Conservation (phyloP, 306 rosid genomes). For the Vachellia collinsii region DNA sequence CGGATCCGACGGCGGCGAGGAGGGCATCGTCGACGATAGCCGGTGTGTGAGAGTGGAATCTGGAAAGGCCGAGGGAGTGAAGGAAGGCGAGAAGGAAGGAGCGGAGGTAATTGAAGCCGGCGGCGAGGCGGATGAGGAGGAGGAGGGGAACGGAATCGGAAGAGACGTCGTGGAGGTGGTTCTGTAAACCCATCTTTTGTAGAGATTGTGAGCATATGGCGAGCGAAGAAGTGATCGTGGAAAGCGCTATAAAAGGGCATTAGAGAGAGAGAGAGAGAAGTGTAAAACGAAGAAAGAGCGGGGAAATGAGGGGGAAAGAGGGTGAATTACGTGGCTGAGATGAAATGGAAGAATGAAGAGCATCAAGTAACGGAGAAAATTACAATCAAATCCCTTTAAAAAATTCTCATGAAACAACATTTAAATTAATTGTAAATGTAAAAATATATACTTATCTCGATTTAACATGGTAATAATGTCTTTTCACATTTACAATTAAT, state of each 20-base stretch:
- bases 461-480: too few relatives aligned
- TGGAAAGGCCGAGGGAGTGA: constrained; percentile 53
- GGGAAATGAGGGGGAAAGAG: too few relatives aligned
- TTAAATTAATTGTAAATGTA: too few relatives aligned
- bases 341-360: too few relatives aligned
- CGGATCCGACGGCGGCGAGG: constrained; percentile 60
- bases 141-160: constrained; percentile 82
- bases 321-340: too few relatives aligned
- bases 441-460: too few relatives aligned
- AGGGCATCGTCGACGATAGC: constrained; percentile 46
- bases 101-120: constrained; percentile 60
- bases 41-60: constrained; percentile 35
- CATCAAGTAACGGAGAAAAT: too few relatives aligned
- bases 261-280: neutral
- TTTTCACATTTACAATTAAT: too few relatives aligned
- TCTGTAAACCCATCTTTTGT: constrained; percentile 70
- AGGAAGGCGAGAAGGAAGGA: constrained; percentile 49
- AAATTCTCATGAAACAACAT: too few relatives aligned
- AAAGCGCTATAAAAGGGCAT: constrained; percentile 8
- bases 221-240: constrained; percentile 16
- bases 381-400: too few relatives aligned
- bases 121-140: constrained; percentile 60
- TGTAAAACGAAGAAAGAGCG: too few relatives aligned
- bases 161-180: constrained; percentile 78
- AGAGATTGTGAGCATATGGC: constrained; percentile 7